Evolutionary conservation across 768 basidiomycete genomes (phyloP), one percentile per base, ranked within the genome.

Genomic region (Rhodocollybia butyracea): DNA sequence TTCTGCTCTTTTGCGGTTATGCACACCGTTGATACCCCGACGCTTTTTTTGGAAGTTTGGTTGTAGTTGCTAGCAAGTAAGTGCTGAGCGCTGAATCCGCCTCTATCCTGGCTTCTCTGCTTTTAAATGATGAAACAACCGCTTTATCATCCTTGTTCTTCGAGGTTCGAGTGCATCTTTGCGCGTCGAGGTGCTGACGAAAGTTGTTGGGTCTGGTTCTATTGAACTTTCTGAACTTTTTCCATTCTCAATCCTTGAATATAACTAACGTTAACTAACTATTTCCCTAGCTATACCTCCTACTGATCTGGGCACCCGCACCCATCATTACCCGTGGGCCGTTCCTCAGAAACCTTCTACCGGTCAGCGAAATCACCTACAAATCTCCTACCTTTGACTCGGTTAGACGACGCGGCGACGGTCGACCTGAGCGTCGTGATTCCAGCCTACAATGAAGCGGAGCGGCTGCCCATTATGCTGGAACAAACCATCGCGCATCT

Each of bases 81-180:
- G n/a, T n/a, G n/a, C n/a, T n/a, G n/a, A n/a, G n/a, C n/a, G n/a
- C n/a, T n/a, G n/a, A n/a, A n/a, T n/a, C n/a, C n/a, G n/a, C n/a
- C n/a, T n/a, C n/a, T n/a, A n/a, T n/a, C n/a, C n/a, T n/a, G n/a
- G n/a, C n/a, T n/a, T n/a, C n/a, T n/a, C n/a, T n/a, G n/a, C n/a
- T n/a, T n/a, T n/a, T n/a, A 45, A n/a, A 55, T 46, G 41, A 55
- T 66, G 59, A 89, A 89, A 89, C 86, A 82, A 73, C 61, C 70
- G 74, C 76, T 73, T 55, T 69, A 81, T 89, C 90, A 92, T 92
- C 89, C 89, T 92, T 92, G 89, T 92, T 91, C 89, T 91, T 88
- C 76, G 90, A 91, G 86, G 75, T 66, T 63, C 71, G 84, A 85
- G 89, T 76, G n/a, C 70, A 60, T 72, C 64, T 42, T 41, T 51